Evolutionary conservation across 2,329 filamentous ascomycete species (phyloP).

Genomic region (Tolypocladium guangdongense): DNA sequence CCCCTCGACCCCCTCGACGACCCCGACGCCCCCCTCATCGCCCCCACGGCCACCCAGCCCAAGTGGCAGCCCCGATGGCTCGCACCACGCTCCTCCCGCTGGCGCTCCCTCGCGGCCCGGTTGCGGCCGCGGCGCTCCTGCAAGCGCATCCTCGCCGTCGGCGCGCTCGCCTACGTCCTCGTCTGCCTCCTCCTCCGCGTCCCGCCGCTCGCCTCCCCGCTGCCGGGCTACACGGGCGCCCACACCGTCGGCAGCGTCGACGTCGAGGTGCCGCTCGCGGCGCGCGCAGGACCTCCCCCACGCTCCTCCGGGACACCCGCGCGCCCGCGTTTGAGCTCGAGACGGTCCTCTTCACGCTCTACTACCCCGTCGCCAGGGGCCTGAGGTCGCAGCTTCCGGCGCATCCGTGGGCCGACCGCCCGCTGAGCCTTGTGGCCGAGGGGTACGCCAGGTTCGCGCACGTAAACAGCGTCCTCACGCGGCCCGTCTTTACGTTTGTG

Average conservation of each 20-base stretch:
- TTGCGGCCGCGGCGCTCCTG: neutral
- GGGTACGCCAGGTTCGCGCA: slow-evolving; percentile 35
- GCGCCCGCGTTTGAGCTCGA: slow-evolving; percentile 32
- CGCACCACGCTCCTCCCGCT: neutral
- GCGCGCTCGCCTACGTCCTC: slow-evolving; percentile 20
- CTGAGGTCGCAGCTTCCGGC: slow-evolving; percentile 11
- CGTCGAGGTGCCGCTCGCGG: slow-evolving; percentile 30
- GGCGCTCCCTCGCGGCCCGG: neutral
- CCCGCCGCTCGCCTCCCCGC: slow-evolving; percentile 31
- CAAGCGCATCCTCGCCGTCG: neutral
- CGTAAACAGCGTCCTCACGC: slow-evolving; percentile 30
- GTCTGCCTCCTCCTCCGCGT: slow-evolving; percentile 27
- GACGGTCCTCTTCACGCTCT: slow-evolving; percentile 37
- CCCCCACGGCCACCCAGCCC: neutral
- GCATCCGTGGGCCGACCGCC: slow-evolving; percentile 35
- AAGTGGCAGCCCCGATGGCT: neutral
- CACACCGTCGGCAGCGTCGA: slow-evolving; percentile 36
- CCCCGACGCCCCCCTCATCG: slow-evolving; percentile 4
- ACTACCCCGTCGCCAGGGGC: slow-evolving; percentile 30
- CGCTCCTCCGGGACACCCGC: slow-evolving; percentile 21
- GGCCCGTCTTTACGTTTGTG: slow-evolving; percentile 30
- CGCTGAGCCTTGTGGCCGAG: slow-evolving; percentile 30
- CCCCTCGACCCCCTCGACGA: no score
- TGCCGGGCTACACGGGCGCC: slow-evolving; percentile 32
- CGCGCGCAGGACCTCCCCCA: slow-evolving; percentile 19